phyloP scores from a whole-genome alignment of 352 stramenopile genomes.

The Elongisporangium prolatum region DNA sequence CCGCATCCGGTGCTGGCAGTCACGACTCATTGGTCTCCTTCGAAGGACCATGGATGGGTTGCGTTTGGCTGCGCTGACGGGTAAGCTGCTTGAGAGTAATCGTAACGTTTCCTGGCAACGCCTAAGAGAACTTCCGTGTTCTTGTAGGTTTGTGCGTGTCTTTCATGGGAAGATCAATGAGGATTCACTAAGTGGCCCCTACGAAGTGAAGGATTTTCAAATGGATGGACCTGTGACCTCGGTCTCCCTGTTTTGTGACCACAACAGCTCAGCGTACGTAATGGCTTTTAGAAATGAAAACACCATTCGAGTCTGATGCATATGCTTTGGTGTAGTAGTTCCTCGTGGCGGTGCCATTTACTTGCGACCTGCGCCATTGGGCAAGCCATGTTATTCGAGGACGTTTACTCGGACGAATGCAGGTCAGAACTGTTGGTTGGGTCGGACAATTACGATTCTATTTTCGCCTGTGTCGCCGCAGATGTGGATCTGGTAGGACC shows the following conservation, averaged over 20 bases:
- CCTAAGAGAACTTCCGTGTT: neutral
- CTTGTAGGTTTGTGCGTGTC: conserved; percentile 39
- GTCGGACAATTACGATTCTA: conserved; percentile 58
- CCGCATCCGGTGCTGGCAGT: conserved; percentile 46
- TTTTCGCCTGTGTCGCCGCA: conserved; percentile 42
- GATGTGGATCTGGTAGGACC: conserved; percentile 60
- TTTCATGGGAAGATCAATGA: conserved; percentile 31
- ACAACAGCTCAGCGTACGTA: neutral
- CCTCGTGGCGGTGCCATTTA: conserved; percentile 36
- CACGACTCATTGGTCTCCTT: conserved; percentile 21
- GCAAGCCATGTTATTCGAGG: conserved; percentile 43
- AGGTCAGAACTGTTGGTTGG: conserved; percentile 20
- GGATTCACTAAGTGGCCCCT: conserved; percentile 36
- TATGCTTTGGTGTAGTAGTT: neutral
- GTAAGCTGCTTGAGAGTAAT: conserved; percentile 16
- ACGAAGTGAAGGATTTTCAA: conserved; percentile 41
- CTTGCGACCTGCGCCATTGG: conserved; percentile 63
- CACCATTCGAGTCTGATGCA: neutral
- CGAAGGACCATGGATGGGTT: conserved; percentile 32
- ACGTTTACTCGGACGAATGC: conserved; percentile 35
- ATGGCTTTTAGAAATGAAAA: neutral
- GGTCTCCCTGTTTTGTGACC: conserved; percentile 42
- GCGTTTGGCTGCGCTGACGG: conserved; percentile 70
- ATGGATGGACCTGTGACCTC: conserved; percentile 59
- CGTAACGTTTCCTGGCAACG: neutral